A percentile compares a stretch with the other conserved stretches of the same genome.
These are phyloP conservation scores for Diaporthe aspalathi DNA, from an alignment of 2,329 filamentous ascomycete species.

Conservation along the genomic window DNA sequence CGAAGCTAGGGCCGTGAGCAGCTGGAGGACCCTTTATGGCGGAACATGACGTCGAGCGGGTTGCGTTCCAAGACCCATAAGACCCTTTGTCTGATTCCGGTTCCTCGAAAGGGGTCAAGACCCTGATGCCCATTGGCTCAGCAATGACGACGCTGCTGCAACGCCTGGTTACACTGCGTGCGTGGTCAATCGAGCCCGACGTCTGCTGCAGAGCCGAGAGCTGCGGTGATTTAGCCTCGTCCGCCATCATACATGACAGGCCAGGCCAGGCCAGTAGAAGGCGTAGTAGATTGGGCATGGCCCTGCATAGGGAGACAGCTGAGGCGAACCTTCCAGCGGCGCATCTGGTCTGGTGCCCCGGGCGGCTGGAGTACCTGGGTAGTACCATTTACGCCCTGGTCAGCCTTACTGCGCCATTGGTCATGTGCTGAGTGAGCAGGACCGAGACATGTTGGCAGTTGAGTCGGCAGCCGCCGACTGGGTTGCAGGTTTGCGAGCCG, in stretches of 20 bases:
- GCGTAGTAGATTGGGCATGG: not conserved
- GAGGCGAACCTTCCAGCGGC: not conserved
- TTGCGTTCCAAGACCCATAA: conserved; percentile 1
- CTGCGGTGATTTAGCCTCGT: conserved; percentile 19
- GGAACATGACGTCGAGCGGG: conserved; percentile 16
- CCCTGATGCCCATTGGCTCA: conserved; percentile 1
- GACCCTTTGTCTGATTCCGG: conserved; percentile 20
- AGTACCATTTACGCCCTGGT: conserved; percentile 3
- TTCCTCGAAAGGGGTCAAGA: conserved; percentile 11
- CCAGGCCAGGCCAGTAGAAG: not conserved
- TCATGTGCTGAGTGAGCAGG: not conserved
- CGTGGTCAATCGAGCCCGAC: not conserved
- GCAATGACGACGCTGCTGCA: not conserved
- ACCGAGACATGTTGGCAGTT: conserved; percentile 22
- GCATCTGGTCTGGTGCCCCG: not conserved
- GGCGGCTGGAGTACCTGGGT: not conserved
- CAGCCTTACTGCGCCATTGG: conserved; percentile 16
- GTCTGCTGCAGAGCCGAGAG: conserved; percentile 13
- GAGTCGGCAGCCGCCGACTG: conserved; percentile 8
- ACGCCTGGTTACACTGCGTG: conserved; percentile 22
- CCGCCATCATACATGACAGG: conserved; percentile 3
- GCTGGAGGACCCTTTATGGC: conserved; percentile 15
- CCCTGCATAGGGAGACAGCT: not conserved
- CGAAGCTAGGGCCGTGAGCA: not conserved
- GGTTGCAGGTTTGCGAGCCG: not conserved